Evolutionary conservation across 2,329 filamentous ascomycete genomes (phyloP).

Genomic region (Colletotrichum melonis): DNA sequence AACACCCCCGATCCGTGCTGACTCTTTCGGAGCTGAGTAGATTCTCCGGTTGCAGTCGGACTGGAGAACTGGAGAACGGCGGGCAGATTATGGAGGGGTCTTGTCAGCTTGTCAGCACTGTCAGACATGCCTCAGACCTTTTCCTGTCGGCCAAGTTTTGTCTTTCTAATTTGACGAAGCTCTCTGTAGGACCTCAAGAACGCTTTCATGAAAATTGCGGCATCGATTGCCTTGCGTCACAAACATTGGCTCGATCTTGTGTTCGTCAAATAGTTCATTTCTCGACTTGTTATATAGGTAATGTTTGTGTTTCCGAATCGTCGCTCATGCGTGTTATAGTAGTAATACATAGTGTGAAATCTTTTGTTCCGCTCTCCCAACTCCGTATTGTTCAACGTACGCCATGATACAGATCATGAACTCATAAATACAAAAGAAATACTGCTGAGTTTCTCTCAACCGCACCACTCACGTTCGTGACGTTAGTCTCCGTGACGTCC

Average conservation of each 20-base stretch:
- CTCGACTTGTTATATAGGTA: background rate
- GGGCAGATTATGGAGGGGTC: background rate
- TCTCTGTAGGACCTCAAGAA: too few species aligned
- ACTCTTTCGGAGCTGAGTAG: background rate
- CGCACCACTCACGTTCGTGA: background rate
- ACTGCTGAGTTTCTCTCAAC: too few species aligned
- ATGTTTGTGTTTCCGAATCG: background rate
- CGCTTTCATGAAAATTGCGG: too few species aligned
- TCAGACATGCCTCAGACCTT: too few species aligned
- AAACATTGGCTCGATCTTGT: too few species aligned
- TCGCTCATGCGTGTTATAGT: background rate
- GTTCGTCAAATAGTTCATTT: background rate
- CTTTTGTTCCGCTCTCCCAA: background rate
- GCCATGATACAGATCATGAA: background rate
- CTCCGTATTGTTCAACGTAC: background rate
- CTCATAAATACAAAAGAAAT: background rate
- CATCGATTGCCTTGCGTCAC: too few species aligned
- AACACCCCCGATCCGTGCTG: constrained; percentile 10
- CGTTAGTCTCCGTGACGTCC: constrained; percentile 56
- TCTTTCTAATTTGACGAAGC: too few species aligned
- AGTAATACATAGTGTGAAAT: constrained; percentile 7
- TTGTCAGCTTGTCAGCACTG: background rate
- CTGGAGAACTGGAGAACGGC: constrained; percentile 12
- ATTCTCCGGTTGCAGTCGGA: constrained; percentile 15
- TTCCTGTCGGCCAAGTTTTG: too few species aligned